Base-by-base conservation (phyloP, 768 basidiomycete species). In the Zangia roseola region DNA sequence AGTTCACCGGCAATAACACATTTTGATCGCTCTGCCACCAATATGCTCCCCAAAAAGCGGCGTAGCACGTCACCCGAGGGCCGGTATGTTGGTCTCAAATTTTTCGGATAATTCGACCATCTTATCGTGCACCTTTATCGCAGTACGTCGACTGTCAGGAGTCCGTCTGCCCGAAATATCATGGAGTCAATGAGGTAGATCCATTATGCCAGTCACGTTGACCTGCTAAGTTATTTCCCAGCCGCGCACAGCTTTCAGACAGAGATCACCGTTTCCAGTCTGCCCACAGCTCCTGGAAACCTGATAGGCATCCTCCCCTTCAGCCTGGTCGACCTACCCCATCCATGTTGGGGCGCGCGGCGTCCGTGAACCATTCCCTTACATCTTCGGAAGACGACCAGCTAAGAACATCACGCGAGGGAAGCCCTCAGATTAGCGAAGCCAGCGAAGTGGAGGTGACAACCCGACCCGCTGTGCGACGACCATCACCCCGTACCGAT, bases 331-430 rank as follows among this genome's bases (percentile, higher is more conserved):
- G 56, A 3, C 45, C 58, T 38, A 40, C 43, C n/a, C 19, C 44
- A 38, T 19, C 52, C 28, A 13, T 39, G 10, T 36, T 46, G 42
- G 30, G 41, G 23, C 64, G 59, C 39, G 49, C 47, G 33, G 35
- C 47, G 31, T 64, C 65, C 10, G 12, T 23, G 35, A 50, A 56
- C 35, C 47, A 54, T 23, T 56, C 64, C 20, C 28, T 52, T 19
- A 23, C 60, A n/a, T 65, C 60, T 34, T 64, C 65, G 10, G 64
- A 67, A 31, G 64, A 67, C 30, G 64, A 65, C 44, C 65, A 63
- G 25, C 43, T 63, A 24, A 53, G 58, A 30, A 53, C 62, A 4
- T 65, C 61, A 19, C 68, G 60, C 13, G 67, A 70, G 40, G 55
- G 47, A 17, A 68, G 67, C 49, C 58, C 63, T 40, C 67, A 56